A percentile compares a stretch with the other conserved stretches of the same genome.
phyloP scores from a whole-genome alignment of 352 stramenopile genomes.

The Phytophthora nicotianae region DNA sequence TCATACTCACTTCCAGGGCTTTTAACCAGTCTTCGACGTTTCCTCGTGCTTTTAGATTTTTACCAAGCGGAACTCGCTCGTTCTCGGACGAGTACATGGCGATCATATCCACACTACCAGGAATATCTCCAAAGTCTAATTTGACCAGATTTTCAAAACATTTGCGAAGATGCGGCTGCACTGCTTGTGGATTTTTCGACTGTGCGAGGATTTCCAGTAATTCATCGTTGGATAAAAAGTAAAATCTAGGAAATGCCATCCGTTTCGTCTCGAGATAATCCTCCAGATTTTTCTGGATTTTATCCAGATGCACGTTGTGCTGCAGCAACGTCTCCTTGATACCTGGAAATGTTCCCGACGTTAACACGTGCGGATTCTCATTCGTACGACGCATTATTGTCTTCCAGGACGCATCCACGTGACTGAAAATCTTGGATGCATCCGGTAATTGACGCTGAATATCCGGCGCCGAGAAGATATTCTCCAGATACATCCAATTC shows the following conservation, averaged over 20 bases:
- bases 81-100: slow-evolving; percentile 94
- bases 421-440: slow-evolving; percentile 90
- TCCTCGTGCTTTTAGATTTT: slow-evolving; percentile 93
- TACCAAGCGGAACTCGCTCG: slow-evolving; percentile 87
- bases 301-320: slow-evolving; percentile 87
- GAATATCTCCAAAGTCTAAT: slow-evolving; percentile 80
- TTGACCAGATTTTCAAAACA: slow-evolving; percentile 93
- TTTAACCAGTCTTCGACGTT: slow-evolving; percentile 92
- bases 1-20: slow-evolving; percentile 90
- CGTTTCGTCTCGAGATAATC: slow-evolving; percentile 94
- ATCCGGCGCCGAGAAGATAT: slow-evolving; percentile 89
- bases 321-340: slow-evolving; percentile 87
- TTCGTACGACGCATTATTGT: slow-evolving; percentile 90
- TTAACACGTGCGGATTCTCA: slow-evolving; percentile 89
- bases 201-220: slow-evolving; percentile 95
- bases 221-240: slow-evolving; percentile 96
- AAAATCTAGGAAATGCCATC: slow-evolving; percentile 94
- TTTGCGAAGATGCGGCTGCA: slow-evolving; percentile 94
- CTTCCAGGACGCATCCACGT: slow-evolving; percentile 92
- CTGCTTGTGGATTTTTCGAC: slow-evolving; percentile 93
- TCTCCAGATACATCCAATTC: slow-evolving; percentile 91
- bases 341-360: slow-evolving; percentile 72
- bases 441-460: slow-evolving; percentile 92
- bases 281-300: slow-evolving; percentile 93
- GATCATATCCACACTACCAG: slow-evolving; percentile 91